Percentiles rank a stretch among this genome's conserved stretches.
Conservation (phyloP, 2,329 filamentous ascomycete species). For the Beauveria scarabaeidicola region DNA sequence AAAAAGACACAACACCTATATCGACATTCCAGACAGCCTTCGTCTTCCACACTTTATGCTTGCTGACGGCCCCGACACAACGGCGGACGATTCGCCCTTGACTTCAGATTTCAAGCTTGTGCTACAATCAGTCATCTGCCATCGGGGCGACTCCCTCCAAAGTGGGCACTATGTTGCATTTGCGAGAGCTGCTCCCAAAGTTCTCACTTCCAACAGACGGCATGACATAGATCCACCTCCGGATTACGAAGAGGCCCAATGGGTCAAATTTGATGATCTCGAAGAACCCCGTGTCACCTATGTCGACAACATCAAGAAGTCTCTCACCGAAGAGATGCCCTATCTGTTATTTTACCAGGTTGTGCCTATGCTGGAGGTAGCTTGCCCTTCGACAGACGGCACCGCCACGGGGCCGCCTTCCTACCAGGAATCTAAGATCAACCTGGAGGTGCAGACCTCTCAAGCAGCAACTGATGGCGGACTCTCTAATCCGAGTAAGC, state of each 20-base stretch:
- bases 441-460: slow-evolving; percentile 26
- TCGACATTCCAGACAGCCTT: slow-evolving; percentile 78
- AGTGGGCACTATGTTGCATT: slow-evolving; percentile 90
- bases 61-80: slow-evolving; percentile 61
- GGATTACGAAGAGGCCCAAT: slow-evolving; percentile 63
- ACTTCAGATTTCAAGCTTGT: slow-evolving; percentile 90
- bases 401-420: slow-evolving; percentile 47
- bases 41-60: slow-evolving; percentile 83
- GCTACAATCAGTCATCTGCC: slow-evolving; percentile 85
- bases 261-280: slow-evolving; percentile 93
- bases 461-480: slow-evolving; percentile 1
- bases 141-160: slow-evolving; percentile 75
- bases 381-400: slow-evolving; percentile 37
- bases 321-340: slow-evolving; percentile 78
- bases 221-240: slow-evolving; percentile 50
- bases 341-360: slow-evolving; percentile 96
- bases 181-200: slow-evolving; percentile 61
- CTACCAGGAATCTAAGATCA: slow-evolving; percentile 44
- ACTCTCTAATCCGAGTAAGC: slow-evolving; percentile 23
- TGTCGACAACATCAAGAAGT: slow-evolving; percentile 68
- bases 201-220: slow-evolving; percentile 51
- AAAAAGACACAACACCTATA: slow-evolving; percentile 66
- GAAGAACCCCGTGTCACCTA: slow-evolving; percentile 58
- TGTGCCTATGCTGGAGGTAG: slow-evolving; percentile 70
- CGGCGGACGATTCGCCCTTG: slow-evolving; percentile 50